Evolutionary conservation across 2,329 filamentous ascomycete genomes (phyloP).

Genomic region (Neurospora sp.): DNA sequence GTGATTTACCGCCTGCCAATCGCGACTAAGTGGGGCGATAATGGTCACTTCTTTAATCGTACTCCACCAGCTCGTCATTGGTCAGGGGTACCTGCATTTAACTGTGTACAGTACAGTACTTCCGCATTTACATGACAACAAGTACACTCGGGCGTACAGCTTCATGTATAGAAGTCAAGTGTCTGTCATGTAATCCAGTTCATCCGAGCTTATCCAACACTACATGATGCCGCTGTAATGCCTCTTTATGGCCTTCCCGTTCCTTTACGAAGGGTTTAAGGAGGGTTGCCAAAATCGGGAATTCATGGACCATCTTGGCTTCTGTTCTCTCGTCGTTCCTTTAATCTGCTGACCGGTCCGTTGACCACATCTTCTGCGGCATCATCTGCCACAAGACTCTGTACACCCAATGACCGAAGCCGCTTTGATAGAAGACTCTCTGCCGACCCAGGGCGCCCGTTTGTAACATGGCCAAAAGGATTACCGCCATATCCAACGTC

Average conservation of each 20-base stretch:
- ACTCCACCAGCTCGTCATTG: background rate
- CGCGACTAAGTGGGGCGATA: conserved; percentile 7
- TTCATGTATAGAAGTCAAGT: background rate
- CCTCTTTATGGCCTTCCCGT: background rate
- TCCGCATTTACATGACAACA: background rate
- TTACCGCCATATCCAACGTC: conserved; percentile 54
- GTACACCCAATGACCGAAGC: conserved; percentile 13
- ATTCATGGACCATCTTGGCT: background rate
- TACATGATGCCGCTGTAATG: background rate
- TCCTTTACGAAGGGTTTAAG: no score
- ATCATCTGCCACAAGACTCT: background rate
- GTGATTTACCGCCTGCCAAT: conserved; percentile 11
- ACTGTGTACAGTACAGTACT: background rate
- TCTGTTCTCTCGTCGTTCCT: background rate
- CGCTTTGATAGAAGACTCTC: conserved; percentile 30
- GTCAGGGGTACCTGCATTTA: background rate
- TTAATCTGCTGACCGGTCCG: background rate
- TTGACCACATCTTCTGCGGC: background rate
- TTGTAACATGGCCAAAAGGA: conserved; percentile 28
- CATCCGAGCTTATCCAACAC: background rate
- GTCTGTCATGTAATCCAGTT: background rate
- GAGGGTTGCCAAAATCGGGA: background rate
- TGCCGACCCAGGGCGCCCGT: conserved; percentile 32
- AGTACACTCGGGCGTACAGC: background rate
- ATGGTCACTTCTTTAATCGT: background rate